Evolutionary conservation across 306 rosid genomes (phyloP).

Genomic region (Erythrophleum fordii): DNA sequence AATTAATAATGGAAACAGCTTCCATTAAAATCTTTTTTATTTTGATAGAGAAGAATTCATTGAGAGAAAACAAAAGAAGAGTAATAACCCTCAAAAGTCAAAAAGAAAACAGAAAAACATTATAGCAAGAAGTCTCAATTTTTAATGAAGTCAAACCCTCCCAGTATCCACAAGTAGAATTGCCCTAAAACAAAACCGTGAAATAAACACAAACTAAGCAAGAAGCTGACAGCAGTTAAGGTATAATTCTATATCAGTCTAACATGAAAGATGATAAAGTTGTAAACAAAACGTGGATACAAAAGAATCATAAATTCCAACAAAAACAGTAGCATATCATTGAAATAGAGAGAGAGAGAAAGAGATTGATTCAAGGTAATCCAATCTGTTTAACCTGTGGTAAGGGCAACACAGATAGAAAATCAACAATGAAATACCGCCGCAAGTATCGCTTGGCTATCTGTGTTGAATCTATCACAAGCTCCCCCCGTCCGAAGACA

Average conservation of each 20-base stretch:
- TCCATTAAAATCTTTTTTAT: background rate
- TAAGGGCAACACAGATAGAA: constrained; percentile 76
- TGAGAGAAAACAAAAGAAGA: background rate
- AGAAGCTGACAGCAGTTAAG: background rate
- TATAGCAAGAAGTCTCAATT: background rate
- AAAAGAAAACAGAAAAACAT: background rate
- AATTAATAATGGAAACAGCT: background rate
- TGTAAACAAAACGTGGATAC: background rate
- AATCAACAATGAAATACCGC: constrained; percentile 71
- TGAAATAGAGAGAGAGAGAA: background rate
- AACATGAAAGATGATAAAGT: constrained; percentile 4
- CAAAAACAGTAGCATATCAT: background rate
- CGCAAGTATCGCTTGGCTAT: constrained; percentile 80
- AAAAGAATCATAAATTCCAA: constrained; percentile 30
- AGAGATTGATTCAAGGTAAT: constrained; percentile 24
- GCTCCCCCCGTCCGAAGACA: constrained; percentile 95
- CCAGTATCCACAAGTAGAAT: constrained; percentile 2
- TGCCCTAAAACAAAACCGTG: constrained; percentile 6
- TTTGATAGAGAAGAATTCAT: background rate
- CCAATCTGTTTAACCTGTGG: constrained; percentile 70
- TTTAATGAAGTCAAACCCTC: background rate
- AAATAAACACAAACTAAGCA: background rate
- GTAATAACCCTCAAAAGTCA: background rate
- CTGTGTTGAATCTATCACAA: constrained; percentile 78
- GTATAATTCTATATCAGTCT: background rate